phyloP scores from a whole-genome alignment of 768 basidiomycete genomes.

The Amanita phalloides region DNA sequence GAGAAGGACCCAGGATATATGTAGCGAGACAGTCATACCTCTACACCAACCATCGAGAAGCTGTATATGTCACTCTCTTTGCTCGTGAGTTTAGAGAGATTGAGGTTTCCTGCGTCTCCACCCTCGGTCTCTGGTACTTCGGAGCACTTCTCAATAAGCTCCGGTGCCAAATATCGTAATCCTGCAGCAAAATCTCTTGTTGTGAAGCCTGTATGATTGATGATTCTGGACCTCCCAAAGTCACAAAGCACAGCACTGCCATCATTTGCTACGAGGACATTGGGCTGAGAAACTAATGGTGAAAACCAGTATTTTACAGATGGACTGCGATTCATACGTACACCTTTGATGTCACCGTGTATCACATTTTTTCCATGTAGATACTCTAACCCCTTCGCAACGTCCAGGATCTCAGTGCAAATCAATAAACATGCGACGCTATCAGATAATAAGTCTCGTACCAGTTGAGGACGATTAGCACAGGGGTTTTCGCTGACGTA shows the following conservation, averaged over 20 bases:
- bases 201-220: conserved; percentile 26
- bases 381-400: conserved; percentile 47
- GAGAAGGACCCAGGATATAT: background rate
- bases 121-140: too few relatives aligned
- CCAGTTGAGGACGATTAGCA: background rate
- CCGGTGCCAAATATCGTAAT: conserved; percentile 49
- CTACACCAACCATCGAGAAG: conserved; percentile 36
- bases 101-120: too few relatives aligned
- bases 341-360: conserved; percentile 56
- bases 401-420: conserved; percentile 15
- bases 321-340: conserved; percentile 15
- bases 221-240: conserved; percentile 49
- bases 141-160: conserved; percentile 11
- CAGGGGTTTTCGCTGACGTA: conserved; percentile 25
- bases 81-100: too few relatives aligned
- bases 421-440: conserved; percentile 17
- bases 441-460: background rate
- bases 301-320: background rate
- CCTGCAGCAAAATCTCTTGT: conserved; percentile 35
- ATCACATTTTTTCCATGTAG: conserved; percentile 45
- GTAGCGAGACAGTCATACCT: background rate
- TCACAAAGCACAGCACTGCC: conserved; percentile 48
- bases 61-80: conserved; percentile 42
- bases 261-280: conserved; percentile 43
- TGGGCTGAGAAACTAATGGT: conserved; percentile 25